Evolutionary conservation across 805 yeast species (phyloP), one percentile per base, ranked within the genome.

Genomic region (Zygosaccharomyces bisporus): DNA sequence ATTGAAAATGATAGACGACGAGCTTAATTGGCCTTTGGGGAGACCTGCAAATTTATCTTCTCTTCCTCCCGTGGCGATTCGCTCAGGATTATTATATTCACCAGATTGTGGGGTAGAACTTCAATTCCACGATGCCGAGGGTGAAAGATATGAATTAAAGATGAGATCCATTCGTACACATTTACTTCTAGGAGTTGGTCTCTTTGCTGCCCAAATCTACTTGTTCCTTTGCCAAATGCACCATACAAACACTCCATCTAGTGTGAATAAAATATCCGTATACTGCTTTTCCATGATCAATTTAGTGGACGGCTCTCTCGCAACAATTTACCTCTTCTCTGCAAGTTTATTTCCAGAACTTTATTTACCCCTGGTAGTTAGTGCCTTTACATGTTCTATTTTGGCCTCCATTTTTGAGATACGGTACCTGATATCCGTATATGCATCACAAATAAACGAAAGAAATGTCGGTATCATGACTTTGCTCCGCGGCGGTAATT

Each of bases 61-160:
- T 1, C 58, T 82, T 4, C 96, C 96, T 0, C 55, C 63, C 0
- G 51, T 90, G 13, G 67, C 66, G 24, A 55, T 90, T 7, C 61
- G 73, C 2, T 64, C 74, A 8, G 88, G 83, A 5, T 50, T 87
- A 10, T 47, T 87, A 14, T 89, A 86, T 57, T 87, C 96, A 0
- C 97, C 97, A 0, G 95, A 90, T 59, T 90, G 98, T 69, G 95
- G 90, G 0, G 57, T 83, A 2, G 59, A 75, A 2, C 48, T 86
- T 4, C 60, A 65, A 4, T 33, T 75, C 5, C 60, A 61, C 6
- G 50, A 56, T 5, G 63, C 69, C 2, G 43, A 45, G 10, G 96
- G 96, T 1, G 66, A 74, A n/a, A 76, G 80, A 48, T 63, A 68
- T 40, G 90, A 82, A 56, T 19, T 58, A 2, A 67, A 67, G 35